Evolutionary conservation across 495 filamentous ascomycete species (phyloP).

Genomic region (Ascodesmis nigricans): DNA sequence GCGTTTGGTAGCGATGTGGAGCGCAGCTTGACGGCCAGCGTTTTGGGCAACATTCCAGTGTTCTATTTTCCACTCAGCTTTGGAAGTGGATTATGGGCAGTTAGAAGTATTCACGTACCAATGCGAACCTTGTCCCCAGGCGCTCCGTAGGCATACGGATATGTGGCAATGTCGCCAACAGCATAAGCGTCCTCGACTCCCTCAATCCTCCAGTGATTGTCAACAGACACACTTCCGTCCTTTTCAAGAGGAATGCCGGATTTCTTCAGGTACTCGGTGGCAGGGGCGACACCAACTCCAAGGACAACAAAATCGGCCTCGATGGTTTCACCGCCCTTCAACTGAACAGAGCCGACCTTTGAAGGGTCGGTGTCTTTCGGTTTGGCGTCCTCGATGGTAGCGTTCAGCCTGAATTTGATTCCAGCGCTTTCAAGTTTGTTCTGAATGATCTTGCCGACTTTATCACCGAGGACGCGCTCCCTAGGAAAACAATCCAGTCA

Average conservation of each 20-base stretch:
- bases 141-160: constrained; percentile 49
- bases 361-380: constrained; percentile 39
- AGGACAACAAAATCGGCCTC: constrained; percentile 78
- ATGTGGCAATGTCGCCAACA: constrained; percentile 88
- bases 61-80: constrained; percentile 60
- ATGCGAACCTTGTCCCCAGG: constrained; percentile 24
- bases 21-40: constrained; percentile 52
- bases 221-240: constrained; percentile 60
- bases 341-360: constrained; percentile 53
- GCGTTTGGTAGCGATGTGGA: constrained; percentile 40
- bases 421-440: constrained; percentile 58
- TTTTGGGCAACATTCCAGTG: constrained; percentile 99
- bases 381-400: constrained; percentile 57
- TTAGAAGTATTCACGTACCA: constrained; percentile 1
- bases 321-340: constrained; percentile 72
- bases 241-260: constrained; percentile 40
- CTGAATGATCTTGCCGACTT: constrained; percentile 64
- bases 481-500: constrained; percentile 2
- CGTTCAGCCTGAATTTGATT: constrained; percentile 64
- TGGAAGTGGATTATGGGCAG: background rate
- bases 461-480: constrained; percentile 64
- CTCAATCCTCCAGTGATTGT: constrained; percentile 53
- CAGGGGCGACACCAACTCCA: constrained; percentile 70
- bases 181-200: constrained; percentile 67
- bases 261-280: constrained; percentile 67